phyloP scores from a whole-genome alignment of 768 basidiomycete species.

The Suillus subalutaceus region DNA sequence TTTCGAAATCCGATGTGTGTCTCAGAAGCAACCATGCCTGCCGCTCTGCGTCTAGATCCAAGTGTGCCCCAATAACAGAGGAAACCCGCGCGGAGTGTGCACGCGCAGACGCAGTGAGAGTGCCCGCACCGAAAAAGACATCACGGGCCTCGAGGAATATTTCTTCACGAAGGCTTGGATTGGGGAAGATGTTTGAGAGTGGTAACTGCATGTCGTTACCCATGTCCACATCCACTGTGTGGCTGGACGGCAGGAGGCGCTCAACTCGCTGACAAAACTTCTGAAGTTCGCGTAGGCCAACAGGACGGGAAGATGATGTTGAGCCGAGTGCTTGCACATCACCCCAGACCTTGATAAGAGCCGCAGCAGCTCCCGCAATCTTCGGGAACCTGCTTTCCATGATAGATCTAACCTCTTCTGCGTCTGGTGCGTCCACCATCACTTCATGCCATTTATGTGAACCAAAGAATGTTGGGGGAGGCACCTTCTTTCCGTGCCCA shows the following conservation, averaged over 20 bases:
- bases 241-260: constrained; percentile 53
- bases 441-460: constrained; percentile 84
- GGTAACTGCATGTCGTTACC: constrained; percentile 39
- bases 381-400: constrained; percentile 66
- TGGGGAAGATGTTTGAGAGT: constrained; percentile 52
- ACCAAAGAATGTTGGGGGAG: constrained; percentile 76
- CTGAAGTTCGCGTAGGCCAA: constrained; percentile 80
- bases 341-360: constrained; percentile 73
- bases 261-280: constrained; percentile 82
- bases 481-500: constrained; percentile 49
- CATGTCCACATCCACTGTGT: constrained; percentile 45
- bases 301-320: constrained; percentile 55
- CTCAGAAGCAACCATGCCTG: constrained; percentile 69
- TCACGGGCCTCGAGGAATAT: constrained; percentile 88
- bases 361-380: constrained; percentile 53
- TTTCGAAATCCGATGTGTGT: constrained; percentile 65
- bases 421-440: constrained; percentile 58
- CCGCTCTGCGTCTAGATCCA: constrained; percentile 72
- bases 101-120: constrained; percentile 53
- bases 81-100: constrained; percentile 54
- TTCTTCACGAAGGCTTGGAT: constrained; percentile 81
- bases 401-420: constrained; percentile 71
- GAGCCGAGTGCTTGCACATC: constrained; percentile 52
- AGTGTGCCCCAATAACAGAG: constrained; percentile 55
- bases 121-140: constrained; percentile 83